Conservation (phyloP, 345 rosid species). For the Citrus sp. region DNA sequence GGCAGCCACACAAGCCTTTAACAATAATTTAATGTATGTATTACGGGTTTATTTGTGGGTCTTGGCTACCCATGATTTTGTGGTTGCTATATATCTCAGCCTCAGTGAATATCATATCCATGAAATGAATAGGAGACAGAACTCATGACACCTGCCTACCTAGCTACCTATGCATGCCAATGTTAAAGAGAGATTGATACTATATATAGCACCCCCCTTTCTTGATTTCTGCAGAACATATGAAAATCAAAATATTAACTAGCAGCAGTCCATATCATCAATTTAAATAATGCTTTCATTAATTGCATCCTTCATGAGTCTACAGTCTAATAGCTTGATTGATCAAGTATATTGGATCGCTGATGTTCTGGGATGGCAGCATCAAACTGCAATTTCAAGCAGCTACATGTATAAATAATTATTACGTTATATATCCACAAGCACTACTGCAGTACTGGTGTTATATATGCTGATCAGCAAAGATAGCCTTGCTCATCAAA, state of each 20-base stretch:
- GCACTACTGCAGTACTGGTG: no score
- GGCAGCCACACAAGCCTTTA: constrained; percentile 11
- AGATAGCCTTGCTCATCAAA: constrained; percentile 54
- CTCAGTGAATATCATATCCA: not conserved
- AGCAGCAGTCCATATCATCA: no score
- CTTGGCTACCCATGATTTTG: not conserved
- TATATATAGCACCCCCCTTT: not conserved
- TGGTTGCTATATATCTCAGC: constrained; percentile 8
- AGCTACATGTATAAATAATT: not conserved
- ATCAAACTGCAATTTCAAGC: not conserved
- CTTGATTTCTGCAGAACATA: not conserved
- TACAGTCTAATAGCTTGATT: not conserved
- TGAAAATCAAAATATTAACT: no score
- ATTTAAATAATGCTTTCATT: no score
- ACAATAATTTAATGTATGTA: not conserved
- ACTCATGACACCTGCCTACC: not conserved
- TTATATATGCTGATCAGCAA: not conserved
- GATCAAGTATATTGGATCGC: not conserved
- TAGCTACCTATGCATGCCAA: not conserved
- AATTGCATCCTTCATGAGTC: not conserved
- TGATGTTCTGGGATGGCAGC: not conserved
- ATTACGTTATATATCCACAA: not conserved
- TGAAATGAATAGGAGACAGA: not conserved
- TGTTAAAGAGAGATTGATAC: not conserved
- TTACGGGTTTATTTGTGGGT: not conserved